Base-by-base conservation (phyloP, 2,329 filamentous ascomycete genomes). In the Diaporthe amygdali region DNA sequence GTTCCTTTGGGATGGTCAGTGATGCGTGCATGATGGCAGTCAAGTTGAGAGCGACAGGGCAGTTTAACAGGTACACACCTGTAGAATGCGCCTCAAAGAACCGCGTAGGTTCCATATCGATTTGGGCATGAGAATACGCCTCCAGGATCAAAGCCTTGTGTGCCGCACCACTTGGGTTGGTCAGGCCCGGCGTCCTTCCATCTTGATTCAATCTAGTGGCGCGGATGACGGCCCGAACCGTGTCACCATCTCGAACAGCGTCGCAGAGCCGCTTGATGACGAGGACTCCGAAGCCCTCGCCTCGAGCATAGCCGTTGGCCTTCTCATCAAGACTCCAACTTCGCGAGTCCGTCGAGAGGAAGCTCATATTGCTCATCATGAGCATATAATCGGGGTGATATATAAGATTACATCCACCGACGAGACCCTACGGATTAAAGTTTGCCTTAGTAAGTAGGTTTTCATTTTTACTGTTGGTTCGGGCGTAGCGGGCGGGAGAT, bases 321-420 rank as follows among this genome's bases (percentile, higher is more conserved):
- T 75, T 76, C 3, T 75, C 72, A 72, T 85, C 90, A 75, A 87
- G 91, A 8, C 86, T 86, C 72, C 85, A 85, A 51, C 81, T 84
- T 69, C 82, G 86, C 1, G 87, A 86, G 71, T 86, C 83, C 1
- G 85, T 82, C 51, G 85, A 86, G 1, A 89, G 79, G 64, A 89
- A 87, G 72, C 86, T 86, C 30, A 88, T 76, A 8, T 83, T 85
- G 1, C 85, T 86, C 86, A 88, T 88, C 1, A 85, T 85, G 79
- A 88, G 85, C 75, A 88, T 87, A 5, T 85, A 88, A 66, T 85
- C 85, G 0, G 86, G 86, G 34, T 56, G 52, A 6, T 56, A 39
- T 6, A 64, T 69, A 20, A 59, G 51, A 9, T 41, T 66, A 17
- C 39, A 44, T 4, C 39, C 39, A 44, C 39, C 39, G 20, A 44